These are phyloP conservation scores for Wickerhamiella shivajii DNA, from an alignment of 805 yeast genomes.

Conservation along the genomic window DNA sequence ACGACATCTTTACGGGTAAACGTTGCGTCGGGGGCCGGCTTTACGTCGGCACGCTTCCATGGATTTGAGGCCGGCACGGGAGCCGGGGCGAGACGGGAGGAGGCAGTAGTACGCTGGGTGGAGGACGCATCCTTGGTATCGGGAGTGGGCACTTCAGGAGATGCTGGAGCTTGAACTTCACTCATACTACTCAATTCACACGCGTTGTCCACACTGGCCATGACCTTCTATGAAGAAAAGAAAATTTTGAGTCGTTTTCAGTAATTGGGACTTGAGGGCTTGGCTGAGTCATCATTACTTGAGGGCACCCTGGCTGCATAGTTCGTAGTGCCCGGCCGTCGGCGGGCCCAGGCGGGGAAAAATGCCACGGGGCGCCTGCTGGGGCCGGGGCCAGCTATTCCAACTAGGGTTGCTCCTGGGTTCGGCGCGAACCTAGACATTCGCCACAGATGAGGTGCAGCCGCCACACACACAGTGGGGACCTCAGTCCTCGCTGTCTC, in stretches of 20 bases:
- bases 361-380: too few species aligned
- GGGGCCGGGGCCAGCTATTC: too few species aligned
- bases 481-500: too few species aligned
- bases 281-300: neutral
- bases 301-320: too few species aligned
- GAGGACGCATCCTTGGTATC: neutral
- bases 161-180: conserved; percentile 1
- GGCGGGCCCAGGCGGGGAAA: too few species aligned
- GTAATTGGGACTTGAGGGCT: neutral
- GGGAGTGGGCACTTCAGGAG: neutral
- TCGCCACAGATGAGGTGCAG: too few species aligned
- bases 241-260: conserved; percentile 1
- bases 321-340: too few species aligned
- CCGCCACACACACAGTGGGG: too few species aligned
- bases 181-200: conserved; percentile 5
- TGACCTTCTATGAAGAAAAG: conserved; percentile 2
- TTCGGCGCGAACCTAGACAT: too few species aligned
- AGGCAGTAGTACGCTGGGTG: neutral
- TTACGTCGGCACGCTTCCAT: conserved; percentile 33
- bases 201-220: conserved; percentile 9
- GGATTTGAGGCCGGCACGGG: conserved; percentile 48
- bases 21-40: conserved; percentile 7
- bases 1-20: conserved; percentile 7
- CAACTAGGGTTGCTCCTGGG: too few species aligned
- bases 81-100: conserved; percentile 39